Conservation (phyloP, 1,284 basidiomycete genomes). For the Paramarasmius palmivorus region DNA sequence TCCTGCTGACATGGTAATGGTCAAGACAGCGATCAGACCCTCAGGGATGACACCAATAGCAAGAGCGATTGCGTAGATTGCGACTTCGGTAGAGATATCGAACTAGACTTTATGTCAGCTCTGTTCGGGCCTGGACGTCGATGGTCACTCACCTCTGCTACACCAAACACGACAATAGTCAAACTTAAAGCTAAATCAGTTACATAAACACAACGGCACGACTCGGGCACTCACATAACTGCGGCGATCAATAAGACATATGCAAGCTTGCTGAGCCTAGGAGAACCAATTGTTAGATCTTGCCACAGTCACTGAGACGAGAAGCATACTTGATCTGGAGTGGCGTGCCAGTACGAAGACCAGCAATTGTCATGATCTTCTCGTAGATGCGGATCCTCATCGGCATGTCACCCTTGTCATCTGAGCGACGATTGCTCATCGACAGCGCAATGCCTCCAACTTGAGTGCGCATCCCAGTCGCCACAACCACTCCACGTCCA, state of each 20-base stretch:
- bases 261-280: conserved; percentile 49
- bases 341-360: conserved; percentile 45
- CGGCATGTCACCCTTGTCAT: conserved; percentile 17
- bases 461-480: conserved; percentile 68
- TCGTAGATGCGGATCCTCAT: conserved; percentile 20
- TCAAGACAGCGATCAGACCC: conserved; percentile 42
- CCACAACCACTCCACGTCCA: conserved; percentile 56
- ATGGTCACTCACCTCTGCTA: conserved; percentile 28
- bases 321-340: conserved; percentile 52
- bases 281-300: not conserved
- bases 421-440: conserved; percentile 23
- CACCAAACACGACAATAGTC: conserved; percentile 59
- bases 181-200: not conserved
- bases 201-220: not conserved
- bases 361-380: conserved; percentile 24
- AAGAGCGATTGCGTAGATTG: conserved; percentile 46
- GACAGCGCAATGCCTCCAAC: conserved; percentile 56
- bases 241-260: conserved; percentile 43
- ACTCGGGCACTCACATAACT: not conserved
- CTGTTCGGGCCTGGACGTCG: not conserved
- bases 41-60: conserved; percentile 44
- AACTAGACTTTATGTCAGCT: conserved; percentile 26
- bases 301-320: not conserved
- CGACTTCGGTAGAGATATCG: conserved; percentile 42
- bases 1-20: conserved; percentile 50